Base-by-base conservation (phyloP, 441 rosid genomes). In the Rhodomyrtus psidioides region DNA sequence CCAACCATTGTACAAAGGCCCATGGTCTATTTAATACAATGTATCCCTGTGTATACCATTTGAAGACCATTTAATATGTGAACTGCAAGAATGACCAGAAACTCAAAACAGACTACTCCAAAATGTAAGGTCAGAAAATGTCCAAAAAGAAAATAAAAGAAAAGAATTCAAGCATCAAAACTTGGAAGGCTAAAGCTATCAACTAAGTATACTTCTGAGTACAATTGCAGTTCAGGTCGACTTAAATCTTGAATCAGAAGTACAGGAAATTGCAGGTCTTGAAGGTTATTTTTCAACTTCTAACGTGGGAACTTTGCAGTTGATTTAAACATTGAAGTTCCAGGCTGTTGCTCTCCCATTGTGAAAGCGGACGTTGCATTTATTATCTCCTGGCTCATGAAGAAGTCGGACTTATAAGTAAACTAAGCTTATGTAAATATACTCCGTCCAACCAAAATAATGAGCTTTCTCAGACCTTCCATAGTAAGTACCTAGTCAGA, bases 1-100 rank as follows among this genome's bases (percentile, higher is more conserved):
- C 93, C 86, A 94, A 92, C 95, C 95, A 94, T 60, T 94, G 96
- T 84, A 94, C 96, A 58, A 94, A 94, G 6, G 96, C 96, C 94
- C 96, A 94, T 39, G 96, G 96, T 89, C 96, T 92, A 87, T 94
- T 94, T 88, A 94, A 91, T 84, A 94, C 96, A 81, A 94, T 91
- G 89, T 94, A 94, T 83, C 96, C 95, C 96, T 94, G 92, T 12
- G 76, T 12, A 86, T 70, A 39, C n/a, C n/a, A 70, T 70, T 39
- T 39, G 13, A 70, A 24, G 44, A 6, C 79, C 49, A 70, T 70
- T 70, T 65, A 65, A 65, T 2, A 65, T 65, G 79, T 65, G n/a
- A 65, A 65, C 5, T 34, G 49, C 21, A 65, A 34, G 49, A 65
- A 65, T 34, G 49, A 34, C 49, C 1, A 0, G 49, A 70, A 2